phyloP scores from a whole-genome alignment of 2,329 filamentous ascomycete species.

The Macrophomina pseudophaseolina region DNA sequence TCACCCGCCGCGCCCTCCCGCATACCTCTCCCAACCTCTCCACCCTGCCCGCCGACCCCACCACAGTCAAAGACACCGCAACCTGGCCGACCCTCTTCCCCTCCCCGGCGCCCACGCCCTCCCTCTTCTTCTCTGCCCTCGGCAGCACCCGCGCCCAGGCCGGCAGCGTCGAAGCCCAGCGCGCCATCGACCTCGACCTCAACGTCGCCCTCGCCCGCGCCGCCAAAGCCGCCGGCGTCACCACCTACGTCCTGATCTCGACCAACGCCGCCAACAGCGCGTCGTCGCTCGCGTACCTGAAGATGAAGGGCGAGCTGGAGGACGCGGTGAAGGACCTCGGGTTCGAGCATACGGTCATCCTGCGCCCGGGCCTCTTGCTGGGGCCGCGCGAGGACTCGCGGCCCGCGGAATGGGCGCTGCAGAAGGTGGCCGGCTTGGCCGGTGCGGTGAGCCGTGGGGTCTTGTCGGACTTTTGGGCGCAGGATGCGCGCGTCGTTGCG shows the following conservation, averaged over 20 bases:
- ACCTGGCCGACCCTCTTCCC: conserved; percentile 69
- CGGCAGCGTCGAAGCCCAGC: conserved; percentile 78
- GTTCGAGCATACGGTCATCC: conserved; percentile 79
- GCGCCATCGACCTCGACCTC: conserved; percentile 86
- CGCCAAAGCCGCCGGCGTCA: conserved; percentile 73
- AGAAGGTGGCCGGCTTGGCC: conserved; percentile 63
- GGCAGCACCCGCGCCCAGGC: conserved; percentile 79
- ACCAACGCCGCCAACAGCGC: conserved; percentile 58
- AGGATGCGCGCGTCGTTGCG: conserved; percentile 76
- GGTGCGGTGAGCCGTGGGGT: conserved; percentile 40
- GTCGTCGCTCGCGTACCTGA: conserved; percentile 60
- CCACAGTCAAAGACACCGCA: conserved; percentile 34
- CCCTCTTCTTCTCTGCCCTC: conserved; percentile 75
- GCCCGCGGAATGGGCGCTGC: conserved; percentile 61
- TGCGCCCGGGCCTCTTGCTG: conserved; percentile 75
- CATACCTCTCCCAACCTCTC: conserved; percentile 65
- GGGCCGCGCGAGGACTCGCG: conserved; percentile 70
- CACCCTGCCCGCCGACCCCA: conserved; percentile 67
- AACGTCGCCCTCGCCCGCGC: conserved; percentile 79
- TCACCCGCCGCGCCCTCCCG: conserved; percentile 67
- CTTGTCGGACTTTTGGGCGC: conserved; percentile 70
- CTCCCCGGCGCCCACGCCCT: conserved; percentile 60
- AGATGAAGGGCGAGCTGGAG: conserved; percentile 90
- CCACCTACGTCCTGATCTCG: conserved; percentile 79
- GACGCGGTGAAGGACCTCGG: conserved; percentile 72